Evolutionary conservation across 2,329 filamentous ascomycete genomes (phyloP), one percentile per base, ranked within the genome.

Genomic region (Xylariaceae sp.): DNA sequence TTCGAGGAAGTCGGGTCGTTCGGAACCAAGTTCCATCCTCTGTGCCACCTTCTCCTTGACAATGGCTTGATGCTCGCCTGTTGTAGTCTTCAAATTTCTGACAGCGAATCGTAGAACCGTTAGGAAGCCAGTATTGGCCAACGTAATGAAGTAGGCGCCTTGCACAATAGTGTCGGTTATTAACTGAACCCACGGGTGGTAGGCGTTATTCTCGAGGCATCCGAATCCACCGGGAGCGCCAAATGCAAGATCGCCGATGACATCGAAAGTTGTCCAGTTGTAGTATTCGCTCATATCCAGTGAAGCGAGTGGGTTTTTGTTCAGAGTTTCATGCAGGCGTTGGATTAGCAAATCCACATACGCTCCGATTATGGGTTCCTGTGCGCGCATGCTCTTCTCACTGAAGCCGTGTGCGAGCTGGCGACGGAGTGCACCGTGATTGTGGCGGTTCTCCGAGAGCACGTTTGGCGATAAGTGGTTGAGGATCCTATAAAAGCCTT

Each of bases 221-320:
- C 63, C 64, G 50, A 74, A 75, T 4, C 54, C 54, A 22, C 54
- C 54, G 3, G 70, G 65, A 39, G 71, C 64, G 2, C 72, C 74
- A 55, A 77, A 77, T 0, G 71, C 68, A 11, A 78, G 65, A 56
- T 76, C 73, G 22, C 73, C 73, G 48, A 74, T 68, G 42, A 74
- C 62, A 58, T 74, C 72, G 58, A 74, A 73, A 2, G 71, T 68
- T 3, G 66, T 59, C 56, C 63, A 71, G 52, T 71, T 71, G 51
- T 61, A 68, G 69, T 70, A 73, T 40, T 68, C 61, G 17, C 59
- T 62, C 63, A 74, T 66, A 40, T 67, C 62, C 7, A 66, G 51
- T 1, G 62, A 19, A 4, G 57, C 59, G 6, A 11, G 52, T 6
- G 57, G 44, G 39, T 55, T 55, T 36, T 59, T 54, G 52, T 65